Base-by-base conservation (phyloP, 306 rosid genomes). In the Acacia melanoxylon region DNA sequence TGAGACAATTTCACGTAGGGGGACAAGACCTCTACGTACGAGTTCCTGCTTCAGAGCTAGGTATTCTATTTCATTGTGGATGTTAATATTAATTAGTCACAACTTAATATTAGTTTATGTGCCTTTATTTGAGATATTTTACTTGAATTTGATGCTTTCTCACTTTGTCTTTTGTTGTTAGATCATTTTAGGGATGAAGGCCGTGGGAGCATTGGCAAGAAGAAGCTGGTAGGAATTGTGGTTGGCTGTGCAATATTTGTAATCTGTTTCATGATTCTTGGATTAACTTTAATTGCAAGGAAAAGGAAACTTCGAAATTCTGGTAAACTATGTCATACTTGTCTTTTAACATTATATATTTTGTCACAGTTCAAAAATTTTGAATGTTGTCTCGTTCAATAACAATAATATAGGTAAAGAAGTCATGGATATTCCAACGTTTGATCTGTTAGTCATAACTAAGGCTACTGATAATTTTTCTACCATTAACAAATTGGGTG, bases 381-480 rank as follows among this genome's bases (percentile, higher is more conserved):
- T 68, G 7, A 6, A 68, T 68, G 40, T 68, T 40, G 17, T 16
- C 72, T 12, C 10, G 11, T 4, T 15, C 11, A 5, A 40, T 10
- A 76, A 76, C 27, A 9, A 19, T 8, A 74, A 78, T 29, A 44
- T 37, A n/a, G 62, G 16, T 24, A 31, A 54, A 10, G 81, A 80
- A 20, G 75, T 72, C 51, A 66, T 80, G 52, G 89, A 80, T 58
- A 33, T 86, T 19, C 87, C 87, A 19, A n/a, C 62, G 11, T 83
- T 83, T 63, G 71, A 49, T 45, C 63, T 80, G 10, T 25, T 75
- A 61, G 52, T 71, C 35, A 29, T 83, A 45, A 63, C 66, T 61
- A 72, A 42, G 7, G 89, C 89, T 19, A 86, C 84, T 2, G 62
- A 76, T 63, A 70, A 65, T 45, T 86, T 86, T 76, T 83, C 86